Conservation (phyloP, 164 flowering plant species). For the Umbellularia californica region DNA sequence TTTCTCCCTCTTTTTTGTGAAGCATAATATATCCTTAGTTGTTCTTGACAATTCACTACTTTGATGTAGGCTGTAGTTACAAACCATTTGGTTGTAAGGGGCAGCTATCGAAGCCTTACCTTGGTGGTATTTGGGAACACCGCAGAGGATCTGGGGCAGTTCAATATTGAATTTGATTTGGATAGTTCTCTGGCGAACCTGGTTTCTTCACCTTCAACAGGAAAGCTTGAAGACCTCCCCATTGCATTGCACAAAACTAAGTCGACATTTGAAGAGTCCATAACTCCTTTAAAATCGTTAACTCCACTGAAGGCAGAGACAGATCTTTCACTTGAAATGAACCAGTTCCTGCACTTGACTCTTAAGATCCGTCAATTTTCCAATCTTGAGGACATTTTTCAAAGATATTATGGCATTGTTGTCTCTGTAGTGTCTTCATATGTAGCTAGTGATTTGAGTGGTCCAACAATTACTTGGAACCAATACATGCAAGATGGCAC, state of each 20-base stretch:
- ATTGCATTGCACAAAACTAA: slow-evolving; percentile 53
- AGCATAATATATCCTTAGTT: too few relatives aligned
- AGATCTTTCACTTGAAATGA: slow-evolving; percentile 51
- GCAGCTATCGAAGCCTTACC: slow-evolving; percentile 94
- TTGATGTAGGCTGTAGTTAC: slow-evolving; percentile 86
- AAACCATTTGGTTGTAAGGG: slow-evolving; percentile 89
- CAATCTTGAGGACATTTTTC: slow-evolving; percentile 28
- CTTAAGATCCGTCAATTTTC: slow-evolving; percentile 47
- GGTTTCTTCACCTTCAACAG: slow-evolving; percentile 58
- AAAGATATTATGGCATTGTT: slow-evolving; percentile 39
- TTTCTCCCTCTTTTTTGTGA: too few relatives aligned
- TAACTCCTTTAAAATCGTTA: slow-evolving; percentile 45
- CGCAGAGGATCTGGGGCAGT: slow-evolving; percentile 95
- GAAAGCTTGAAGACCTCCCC: slow-evolving; percentile 91
- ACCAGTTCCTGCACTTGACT: slow-evolving; percentile 49
- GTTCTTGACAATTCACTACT: neutral
- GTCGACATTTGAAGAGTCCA: slow-evolving; percentile 45
- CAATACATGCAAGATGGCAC: slow-evolving; percentile 16
- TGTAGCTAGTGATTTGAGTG: slow-evolving; percentile 28
- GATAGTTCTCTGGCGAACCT: slow-evolving; percentile 76
- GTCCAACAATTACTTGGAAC: slow-evolving; percentile 22
- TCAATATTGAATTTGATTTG: slow-evolving; percentile 80
- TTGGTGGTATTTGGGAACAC: slow-evolving; percentile 93
- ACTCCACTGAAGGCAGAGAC: slow-evolving; percentile 32
- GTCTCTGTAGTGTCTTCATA: slow-evolving; percentile 53